Conservation (phyloP, 345 rosid species). For the Crucihimalaya himalaica region DNA sequence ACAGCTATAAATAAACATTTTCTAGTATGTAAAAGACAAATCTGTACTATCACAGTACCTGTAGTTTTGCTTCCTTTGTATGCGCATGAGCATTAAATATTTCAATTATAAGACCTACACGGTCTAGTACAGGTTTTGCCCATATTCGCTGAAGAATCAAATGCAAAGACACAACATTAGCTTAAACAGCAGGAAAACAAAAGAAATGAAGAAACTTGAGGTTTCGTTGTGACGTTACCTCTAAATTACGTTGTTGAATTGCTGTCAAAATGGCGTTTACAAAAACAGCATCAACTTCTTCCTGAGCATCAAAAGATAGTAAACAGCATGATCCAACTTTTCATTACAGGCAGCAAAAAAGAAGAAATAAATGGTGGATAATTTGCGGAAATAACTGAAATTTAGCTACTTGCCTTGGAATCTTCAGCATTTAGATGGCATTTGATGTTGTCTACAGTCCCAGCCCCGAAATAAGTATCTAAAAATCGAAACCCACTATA, state of each 20-base stretch:
- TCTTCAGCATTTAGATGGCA: slow-evolving; percentile 63
- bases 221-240: slow-evolving; percentile 45
- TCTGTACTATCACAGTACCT: slow-evolving; percentile 50
- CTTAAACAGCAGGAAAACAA: neutral
- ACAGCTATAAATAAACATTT: slow-evolving; percentile 3
- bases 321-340: slow-evolving; percentile 19
- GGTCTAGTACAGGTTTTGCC: slow-evolving; percentile 85
- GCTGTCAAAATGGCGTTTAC: slow-evolving; percentile 74
- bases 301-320: slow-evolving; percentile 46
- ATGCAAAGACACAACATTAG: slow-evolving; percentile 20
- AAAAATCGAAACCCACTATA: slow-evolving; percentile 17
- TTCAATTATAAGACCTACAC: slow-evolving; percentile 92
- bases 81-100: slow-evolving; percentile 97
- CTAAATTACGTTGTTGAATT: slow-evolving; percentile 88
- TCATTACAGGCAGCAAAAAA: neutral
- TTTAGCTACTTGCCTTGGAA: slow-evolving; percentile 61
- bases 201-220: neutral
- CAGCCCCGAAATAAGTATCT: slow-evolving; percentile 85
- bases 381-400: neutral
- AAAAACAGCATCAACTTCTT: slow-evolving; percentile 84
- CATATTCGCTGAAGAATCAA: slow-evolving; percentile 54
- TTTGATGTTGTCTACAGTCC: slow-evolving; percentile 69
- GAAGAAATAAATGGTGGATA: neutral
- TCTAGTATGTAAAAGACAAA: neutral
- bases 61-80: slow-evolving; percentile 88